phyloP scores from a whole-genome alignment of 2,329 filamentous ascomycete genomes.

The Aspergillus alliaceus region DNA sequence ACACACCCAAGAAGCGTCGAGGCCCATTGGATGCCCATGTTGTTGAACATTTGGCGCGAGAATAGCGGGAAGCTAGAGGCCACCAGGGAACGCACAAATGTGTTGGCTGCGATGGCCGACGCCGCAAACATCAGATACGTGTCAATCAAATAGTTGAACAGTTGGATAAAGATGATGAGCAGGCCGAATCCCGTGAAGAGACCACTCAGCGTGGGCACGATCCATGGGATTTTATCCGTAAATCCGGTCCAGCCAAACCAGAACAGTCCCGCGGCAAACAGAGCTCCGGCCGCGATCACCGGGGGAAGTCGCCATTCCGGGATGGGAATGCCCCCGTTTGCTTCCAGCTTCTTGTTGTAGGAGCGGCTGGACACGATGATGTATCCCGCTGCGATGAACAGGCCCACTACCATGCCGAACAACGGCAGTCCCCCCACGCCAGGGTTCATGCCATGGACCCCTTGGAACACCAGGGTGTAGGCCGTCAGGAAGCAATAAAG shows the following conservation, averaged over 20 bases:
- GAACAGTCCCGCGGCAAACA: slow-evolving; percentile 65
- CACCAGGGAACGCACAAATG: slow-evolving; percentile 43
- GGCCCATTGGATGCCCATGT: slow-evolving; percentile 40
- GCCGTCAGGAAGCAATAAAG: slow-evolving; percentile 39
- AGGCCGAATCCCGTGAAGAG: slow-evolving; percentile 59
- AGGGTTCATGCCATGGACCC: slow-evolving; percentile 66
- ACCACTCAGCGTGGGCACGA: slow-evolving; percentile 46
- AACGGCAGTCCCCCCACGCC: slow-evolving; percentile 77
- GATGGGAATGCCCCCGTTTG: slow-evolving; percentile 61
- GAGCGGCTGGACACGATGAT: slow-evolving; percentile 66
- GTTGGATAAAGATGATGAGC: slow-evolving; percentile 57
- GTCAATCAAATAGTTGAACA: slow-evolving; percentile 61
- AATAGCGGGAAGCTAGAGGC: slow-evolving; percentile 40
- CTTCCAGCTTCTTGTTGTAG: slow-evolving; percentile 68
- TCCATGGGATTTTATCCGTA: slow-evolving; percentile 41
- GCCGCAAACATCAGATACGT: slow-evolving; percentile 57
- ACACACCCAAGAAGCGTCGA: slow-evolving; percentile 39
- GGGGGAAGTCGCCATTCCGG: slow-evolving; percentile 60
- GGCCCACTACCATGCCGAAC: slow-evolving; percentile 78
- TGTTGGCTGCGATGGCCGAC: slow-evolving; percentile 57
- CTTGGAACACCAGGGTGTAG: slow-evolving; percentile 38
- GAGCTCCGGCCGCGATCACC: slow-evolving; percentile 52
- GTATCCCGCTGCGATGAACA: slow-evolving; percentile 65
- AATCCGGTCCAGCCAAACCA: slow-evolving; percentile 76
- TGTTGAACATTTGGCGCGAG: slow-evolving; percentile 39